These are phyloP conservation scores for Rhizopogon roseolus DNA, from an alignment of 768 basidiomycete genomes.

Conservation along the genomic window DNA sequence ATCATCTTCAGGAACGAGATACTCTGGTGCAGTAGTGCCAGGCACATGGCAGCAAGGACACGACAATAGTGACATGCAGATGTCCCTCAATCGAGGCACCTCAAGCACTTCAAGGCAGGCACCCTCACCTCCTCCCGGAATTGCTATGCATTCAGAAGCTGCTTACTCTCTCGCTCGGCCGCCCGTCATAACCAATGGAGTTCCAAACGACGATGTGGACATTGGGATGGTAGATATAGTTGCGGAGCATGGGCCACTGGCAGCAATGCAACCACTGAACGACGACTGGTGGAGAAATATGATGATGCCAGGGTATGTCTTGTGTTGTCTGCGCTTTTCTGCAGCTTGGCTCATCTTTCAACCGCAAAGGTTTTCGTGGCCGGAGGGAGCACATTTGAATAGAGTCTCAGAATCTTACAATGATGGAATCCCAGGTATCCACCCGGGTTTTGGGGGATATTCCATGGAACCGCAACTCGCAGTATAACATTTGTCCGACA, in stretches of 20 bases:
- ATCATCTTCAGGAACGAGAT: conserved; percentile 22
- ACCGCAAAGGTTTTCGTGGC: conserved; percentile 26
- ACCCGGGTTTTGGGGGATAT: conserved; percentile 15
- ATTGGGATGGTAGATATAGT: conserved; percentile 20
- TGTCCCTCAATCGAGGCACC: conserved; percentile 11
- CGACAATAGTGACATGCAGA: conserved; percentile 27
- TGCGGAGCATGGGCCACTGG: conserved; percentile 52
- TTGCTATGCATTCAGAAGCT: conserved; percentile 27
- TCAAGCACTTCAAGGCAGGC: background rate
- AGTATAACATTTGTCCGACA: conserved; percentile 8
- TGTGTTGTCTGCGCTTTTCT: background rate
- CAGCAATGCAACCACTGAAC: conserved; percentile 69
- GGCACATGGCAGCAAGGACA: conserved; percentile 12
- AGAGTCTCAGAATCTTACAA: conserved; percentile 13
- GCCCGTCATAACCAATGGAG: conserved; percentile 25
- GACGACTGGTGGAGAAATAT: conserved; percentile 73
- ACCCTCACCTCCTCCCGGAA: background rate
- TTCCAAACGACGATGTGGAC: conserved; percentile 5
- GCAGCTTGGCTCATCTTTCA: background rate
- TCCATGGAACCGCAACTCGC: conserved; percentile 20
- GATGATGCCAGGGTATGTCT: conserved; percentile 77
- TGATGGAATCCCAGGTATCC: conserved; percentile 12
- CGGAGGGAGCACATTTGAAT: conserved; percentile 20
- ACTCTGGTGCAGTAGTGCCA: conserved; percentile 10
- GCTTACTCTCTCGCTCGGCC: conserved; percentile 39